A percentile compares a stretch with the other conserved stretches of the same genome.
Evolutionary conservation across 805 yeast genomes (phyloP).

Genomic region (Starmerella cellae): DNA sequence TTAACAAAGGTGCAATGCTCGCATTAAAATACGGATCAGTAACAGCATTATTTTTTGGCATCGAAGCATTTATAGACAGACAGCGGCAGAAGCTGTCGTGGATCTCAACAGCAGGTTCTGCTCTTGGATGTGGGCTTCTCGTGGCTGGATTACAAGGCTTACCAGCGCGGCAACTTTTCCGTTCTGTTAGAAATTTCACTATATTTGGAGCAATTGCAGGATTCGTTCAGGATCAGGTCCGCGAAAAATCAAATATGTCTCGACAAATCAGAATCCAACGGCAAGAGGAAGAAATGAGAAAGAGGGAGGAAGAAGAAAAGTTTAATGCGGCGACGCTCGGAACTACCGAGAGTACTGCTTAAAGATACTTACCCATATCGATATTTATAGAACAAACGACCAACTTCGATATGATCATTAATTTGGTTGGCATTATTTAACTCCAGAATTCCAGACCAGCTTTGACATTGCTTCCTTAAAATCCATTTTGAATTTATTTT

Average conservation of each 20-base stretch:
- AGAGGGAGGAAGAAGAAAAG: neutral
- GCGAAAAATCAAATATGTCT: neutral
- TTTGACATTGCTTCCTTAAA: too few species aligned
- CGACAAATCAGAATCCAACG: neutral
- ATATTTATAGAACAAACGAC: too few species aligned
- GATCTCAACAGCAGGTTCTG: conserved; percentile 47
- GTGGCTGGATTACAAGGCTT: conserved; percentile 36
- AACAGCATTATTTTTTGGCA: conserved; percentile 40
- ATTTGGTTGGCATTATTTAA: too few species aligned
- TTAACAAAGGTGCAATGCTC: conserved; percentile 35
- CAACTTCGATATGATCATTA: too few species aligned
- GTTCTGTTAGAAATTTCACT: conserved; percentile 37
- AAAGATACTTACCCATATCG: too few species aligned
- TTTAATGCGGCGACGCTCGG: too few species aligned
- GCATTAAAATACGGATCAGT: conserved; percentile 34
- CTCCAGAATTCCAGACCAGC: neutral
- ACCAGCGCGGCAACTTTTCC: conserved; percentile 22
- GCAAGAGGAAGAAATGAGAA: neutral
- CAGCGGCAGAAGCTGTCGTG: conserved; percentile 44
- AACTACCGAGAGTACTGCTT: too few species aligned
- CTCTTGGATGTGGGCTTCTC: conserved; percentile 38
- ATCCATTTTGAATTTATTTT: too few species aligned
- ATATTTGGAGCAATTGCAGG: conserved; percentile 51
- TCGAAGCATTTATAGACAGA: conserved; percentile 51
- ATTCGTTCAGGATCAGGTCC: conserved; percentile 44